Evolutionary conservation across 2,329 filamentous ascomycete genomes (phyloP), one percentile per base, ranked within the genome.

Genomic region (Pezicula radicicola): DNA sequence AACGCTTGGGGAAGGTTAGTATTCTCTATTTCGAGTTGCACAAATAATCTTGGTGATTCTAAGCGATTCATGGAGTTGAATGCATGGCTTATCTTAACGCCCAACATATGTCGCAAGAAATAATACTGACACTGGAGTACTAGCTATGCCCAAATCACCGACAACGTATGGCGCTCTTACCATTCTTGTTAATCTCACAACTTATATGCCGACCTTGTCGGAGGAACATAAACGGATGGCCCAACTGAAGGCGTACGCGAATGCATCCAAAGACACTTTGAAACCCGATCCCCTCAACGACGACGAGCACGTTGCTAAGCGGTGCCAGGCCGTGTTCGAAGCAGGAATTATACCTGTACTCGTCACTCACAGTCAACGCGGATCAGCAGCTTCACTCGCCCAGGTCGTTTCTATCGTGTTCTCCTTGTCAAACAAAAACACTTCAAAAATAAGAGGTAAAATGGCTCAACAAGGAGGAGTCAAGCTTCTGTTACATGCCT

Each of bases 401-500:
- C 82, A 96, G 27, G 85, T 88, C 49, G 80, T 89, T 48, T 83
- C 84, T 44, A 92, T 96, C 55, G 73, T 97, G 33, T 81, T 89
- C 55, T 84, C 90, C 0, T 75, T 99, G 4, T 86, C 91, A 16
- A 84, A 86, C 61, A 85, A 91, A 16, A 84, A 86, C 62, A 85
- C 84, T n/a, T 77, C 85, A 37, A 83, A 83, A 50, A 78, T 91
- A 51, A 84, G 94, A 10, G 89, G 91, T 1, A 79, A 83, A 46
- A 84, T 99, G 57, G 89, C 91, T 3, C 94, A 97, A 65, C 92
- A 97, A 75, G 94, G 94, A n/a, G 91, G 89, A 2, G 82, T 97
- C 16, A 94, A 88, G 61, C 80, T 97, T 1, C 78, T 97, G 19
- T 79, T 97, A 25, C 81, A 86, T 13, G 80, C 86, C 50, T 85